Base-by-base conservation (phyloP, 768 basidiomycete genomes). In the Calocybe gangraenosa region DNA sequence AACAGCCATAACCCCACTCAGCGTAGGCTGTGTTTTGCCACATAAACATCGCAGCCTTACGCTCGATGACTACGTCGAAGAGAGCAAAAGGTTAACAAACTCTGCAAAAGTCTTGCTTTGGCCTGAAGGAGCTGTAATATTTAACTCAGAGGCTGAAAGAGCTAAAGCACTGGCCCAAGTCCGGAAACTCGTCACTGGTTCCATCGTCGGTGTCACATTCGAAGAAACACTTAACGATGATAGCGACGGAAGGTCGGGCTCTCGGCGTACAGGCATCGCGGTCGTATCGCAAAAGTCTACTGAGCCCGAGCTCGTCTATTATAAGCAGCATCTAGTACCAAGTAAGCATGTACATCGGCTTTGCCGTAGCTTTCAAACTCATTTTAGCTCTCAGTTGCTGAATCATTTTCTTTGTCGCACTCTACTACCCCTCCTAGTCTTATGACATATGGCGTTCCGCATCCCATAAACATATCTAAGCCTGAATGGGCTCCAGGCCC, bases 41-140 rank as follows among this genome's bases (percentile, higher is more conserved):
- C 68, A 70, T 49, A 65, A 73, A 8, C 68, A 72, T 19, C 65
- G 61, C 23, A 54, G 57, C 5, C 65, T 76, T 2, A 68, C 66
- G 0, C 61, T 92, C 13, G 58, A 79, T 0, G 78, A 84, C 49
- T 92, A 77, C 60, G 71, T 89, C n/a, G 25, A 36, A 0, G 87
- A 86, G 60, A 80, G 74, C 2, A 54, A 55, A 34, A 69, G 57
- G n/a, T 54, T 82, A 44, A 67, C 65, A 7, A 58, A 42, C 4
- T 37, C 51, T 3, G 81, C 84, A 0, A 72, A 75, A 33, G 57
- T 92, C 13, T 56, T 89, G 13, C 65, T 92, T 1, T 92, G 89
- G 87, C 88, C 90, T 0, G 89, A 92, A 61, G 81, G 82, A 5
- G 87, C 88, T 0, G 79, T 92, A 0, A 60, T 67, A 1, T 92